Evolutionary conservation across 2,329 filamentous ascomycete genomes (phyloP).

Genomic region (Microthyrium microscopicum): DNA sequence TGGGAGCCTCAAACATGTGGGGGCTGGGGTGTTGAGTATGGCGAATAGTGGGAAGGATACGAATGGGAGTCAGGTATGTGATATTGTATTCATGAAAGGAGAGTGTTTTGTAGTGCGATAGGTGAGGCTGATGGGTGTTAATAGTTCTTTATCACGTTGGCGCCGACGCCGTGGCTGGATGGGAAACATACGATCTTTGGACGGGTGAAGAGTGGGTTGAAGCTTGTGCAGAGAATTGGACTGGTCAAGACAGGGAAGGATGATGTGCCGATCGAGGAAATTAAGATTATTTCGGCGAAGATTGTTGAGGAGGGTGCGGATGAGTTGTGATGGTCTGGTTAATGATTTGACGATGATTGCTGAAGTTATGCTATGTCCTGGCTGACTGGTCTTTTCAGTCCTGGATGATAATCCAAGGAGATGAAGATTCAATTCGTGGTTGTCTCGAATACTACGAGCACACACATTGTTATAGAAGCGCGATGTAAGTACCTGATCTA

Average conservation of each 20-base stretch:
- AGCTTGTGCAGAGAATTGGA: constrained; percentile 74
- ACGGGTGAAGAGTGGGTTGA: constrained; percentile 67
- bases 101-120: not conserved
- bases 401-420: no score
- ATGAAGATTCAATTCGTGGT: no score
- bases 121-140: constrained; percentile 36
- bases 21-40: constrained; percentile 89
- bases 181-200: constrained; percentile 97
- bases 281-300: constrained; percentile 60
- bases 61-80: constrained; percentile 56
- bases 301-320: constrained; percentile 46
- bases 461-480: no score
- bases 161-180: constrained; percentile 89
- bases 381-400: no score
- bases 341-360: no score
- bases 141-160: constrained; percentile 93
- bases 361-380: no score
- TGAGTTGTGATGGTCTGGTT: no score
- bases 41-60: constrained; percentile 87
- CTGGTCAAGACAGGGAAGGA: constrained; percentile 67
- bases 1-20: constrained; percentile 67
- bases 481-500: no score
- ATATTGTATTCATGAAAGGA: no score
- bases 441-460: no score
- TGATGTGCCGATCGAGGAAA: constrained; percentile 65